Percentiles rank a stretch among this genome's conserved stretches.
Evolutionary conservation across 1,284 basidiomycete genomes (phyloP).

Genomic region (Leccinum discolor): DNA sequence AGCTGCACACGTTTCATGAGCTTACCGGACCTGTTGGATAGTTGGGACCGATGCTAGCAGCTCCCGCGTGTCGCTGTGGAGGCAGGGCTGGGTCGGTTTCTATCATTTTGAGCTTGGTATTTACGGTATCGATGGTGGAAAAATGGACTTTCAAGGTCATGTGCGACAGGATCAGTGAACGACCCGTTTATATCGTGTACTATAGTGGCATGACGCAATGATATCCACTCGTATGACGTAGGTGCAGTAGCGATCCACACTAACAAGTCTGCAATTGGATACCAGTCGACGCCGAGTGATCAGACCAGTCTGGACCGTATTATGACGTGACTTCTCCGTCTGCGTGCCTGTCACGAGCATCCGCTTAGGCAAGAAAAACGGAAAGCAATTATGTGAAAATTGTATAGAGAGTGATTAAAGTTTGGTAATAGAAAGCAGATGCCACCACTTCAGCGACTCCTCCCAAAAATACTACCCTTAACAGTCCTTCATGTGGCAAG

Average conservation of each 20-base stretch:
- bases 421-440: not conserved
- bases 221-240: not conserved
- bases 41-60: conserved; percentile 23
- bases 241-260: not conserved
- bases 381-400: conserved; percentile 2
- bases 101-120: conserved; percentile 1
- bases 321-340: too few species aligned
- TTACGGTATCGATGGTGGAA: conserved; percentile 1
- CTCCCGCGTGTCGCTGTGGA: conserved; percentile 23
- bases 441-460: not conserved
- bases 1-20: not conserved
- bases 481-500: not conserved
- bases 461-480: not conserved
- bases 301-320: too few species aligned
- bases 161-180: not conserved
- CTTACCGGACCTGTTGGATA: conserved; percentile 19
- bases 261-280: not conserved
- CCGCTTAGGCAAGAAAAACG: not conserved
- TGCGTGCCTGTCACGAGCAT: too few species aligned
- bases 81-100: conserved; percentile 7
- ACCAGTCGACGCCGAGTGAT: too few species aligned
- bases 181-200: not conserved
- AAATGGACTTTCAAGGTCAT: conserved; percentile 13
- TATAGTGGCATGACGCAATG: conserved; percentile 1
- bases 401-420: not conserved